Evolutionary conservation across 345 rosid genomes (phyloP).

Genomic region (Rhodamnia argentea): DNA sequence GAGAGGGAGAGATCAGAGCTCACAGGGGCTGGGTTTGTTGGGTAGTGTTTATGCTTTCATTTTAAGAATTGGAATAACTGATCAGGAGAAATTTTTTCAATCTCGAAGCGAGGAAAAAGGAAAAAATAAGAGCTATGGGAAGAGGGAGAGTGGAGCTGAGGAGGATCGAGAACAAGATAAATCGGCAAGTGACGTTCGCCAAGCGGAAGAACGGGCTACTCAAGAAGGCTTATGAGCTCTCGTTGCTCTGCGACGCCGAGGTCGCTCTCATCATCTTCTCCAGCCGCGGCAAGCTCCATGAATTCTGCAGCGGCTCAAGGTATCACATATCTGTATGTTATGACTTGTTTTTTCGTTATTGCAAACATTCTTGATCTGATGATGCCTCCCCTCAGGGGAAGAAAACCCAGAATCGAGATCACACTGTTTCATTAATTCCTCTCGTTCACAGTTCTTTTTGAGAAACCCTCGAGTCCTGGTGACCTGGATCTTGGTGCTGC

Average conservation of each 20-base stretch:
- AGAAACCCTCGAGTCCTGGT: neutral
- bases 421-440: neutral
- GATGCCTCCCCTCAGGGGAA: neutral
- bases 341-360: neutral
- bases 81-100: neutral
- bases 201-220: constrained; percentile 72
- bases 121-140: constrained; percentile 23
- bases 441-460: neutral
- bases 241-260: constrained; percentile 70
- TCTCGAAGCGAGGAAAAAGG: neutral
- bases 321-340: constrained; percentile 6
- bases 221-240: constrained; percentile 78
- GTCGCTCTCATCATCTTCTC: constrained; percentile 71
- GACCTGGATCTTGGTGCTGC: neutral
- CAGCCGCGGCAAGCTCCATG: constrained; percentile 55
- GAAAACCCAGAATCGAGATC: neutral
- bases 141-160: constrained; percentile 80
- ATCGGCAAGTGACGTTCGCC: constrained; percentile 69
- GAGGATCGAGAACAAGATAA: constrained; percentile 76
- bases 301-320: constrained; percentile 57
- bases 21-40: neutral
- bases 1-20: neutral
- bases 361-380: neutral
- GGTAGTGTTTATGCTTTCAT: neutral
- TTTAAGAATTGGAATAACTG: neutral